Percentiles rank a stretch among this genome's conserved stretches.
Evolutionary conservation across 2,329 filamentous ascomycete species (phyloP).

Genomic region (Fusarium ambrosium): DNA sequence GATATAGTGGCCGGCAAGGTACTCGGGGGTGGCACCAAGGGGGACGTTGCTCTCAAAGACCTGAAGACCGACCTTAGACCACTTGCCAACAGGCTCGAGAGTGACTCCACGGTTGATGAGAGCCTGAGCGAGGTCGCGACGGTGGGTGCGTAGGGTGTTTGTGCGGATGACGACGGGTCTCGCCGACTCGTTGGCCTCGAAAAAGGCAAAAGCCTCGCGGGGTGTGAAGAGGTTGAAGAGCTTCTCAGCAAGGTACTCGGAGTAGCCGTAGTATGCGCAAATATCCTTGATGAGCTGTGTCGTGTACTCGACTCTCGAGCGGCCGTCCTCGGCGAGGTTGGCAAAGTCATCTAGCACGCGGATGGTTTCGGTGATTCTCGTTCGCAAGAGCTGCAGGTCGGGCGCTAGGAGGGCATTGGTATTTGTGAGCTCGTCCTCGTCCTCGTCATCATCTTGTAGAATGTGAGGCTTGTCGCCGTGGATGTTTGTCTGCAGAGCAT

Average conservation of each 20-base stretch:
- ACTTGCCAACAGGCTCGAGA: conserved; percentile 96
- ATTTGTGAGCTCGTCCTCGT: conserved; percentile 69
- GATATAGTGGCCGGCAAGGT: conserved; percentile 97
- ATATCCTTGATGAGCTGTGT: conserved; percentile 90
- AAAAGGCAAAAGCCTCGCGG: conserved; percentile 95
- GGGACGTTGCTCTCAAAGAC: conserved; percentile 91
- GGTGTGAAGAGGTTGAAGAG: conserved; percentile 93
- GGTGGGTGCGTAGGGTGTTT: conserved; percentile 87
- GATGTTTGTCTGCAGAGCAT: conserved; percentile 93
- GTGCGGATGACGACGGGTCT: conserved; percentile 96
- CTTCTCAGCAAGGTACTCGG: conserved; percentile 94
- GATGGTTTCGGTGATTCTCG: conserved; percentile 91
- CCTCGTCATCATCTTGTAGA: conserved; percentile 73
- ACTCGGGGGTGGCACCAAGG: conserved; percentile 95
- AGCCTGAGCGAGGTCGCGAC: conserved; percentile 87
- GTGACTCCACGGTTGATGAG: conserved; percentile 97
- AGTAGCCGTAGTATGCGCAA: conserved; percentile 97
- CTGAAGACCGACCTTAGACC: conserved; percentile 97
- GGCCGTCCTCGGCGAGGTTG: conserved; percentile 82
- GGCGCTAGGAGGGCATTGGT: conserved; percentile 80
- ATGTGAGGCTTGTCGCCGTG: conserved; percentile 79
- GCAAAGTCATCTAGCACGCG: conserved; percentile 91
- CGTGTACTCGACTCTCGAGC: conserved; percentile 90
- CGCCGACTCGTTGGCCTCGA: conserved; percentile 97
- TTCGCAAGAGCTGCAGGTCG: conserved; percentile 89